Conservation (phyloP, 345 rosid species). For the Turritis glabra region DNA sequence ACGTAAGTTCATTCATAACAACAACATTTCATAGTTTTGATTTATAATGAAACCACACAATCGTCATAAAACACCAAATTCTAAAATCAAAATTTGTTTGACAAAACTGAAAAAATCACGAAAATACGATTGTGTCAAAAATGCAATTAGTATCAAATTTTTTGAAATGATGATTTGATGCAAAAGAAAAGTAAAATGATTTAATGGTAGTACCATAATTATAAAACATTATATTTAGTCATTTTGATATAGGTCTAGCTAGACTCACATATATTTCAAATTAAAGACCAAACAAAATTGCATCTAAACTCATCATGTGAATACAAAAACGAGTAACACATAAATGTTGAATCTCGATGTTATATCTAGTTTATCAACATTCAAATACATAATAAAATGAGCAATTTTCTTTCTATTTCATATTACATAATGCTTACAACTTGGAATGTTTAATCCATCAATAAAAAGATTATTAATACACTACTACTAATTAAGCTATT, state of each 20-base stretch:
- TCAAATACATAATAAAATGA: no score
- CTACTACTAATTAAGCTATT: conserved; percentile 26
- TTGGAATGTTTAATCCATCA: not conserved
- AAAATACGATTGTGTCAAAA: no score
- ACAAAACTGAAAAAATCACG: not conserved
- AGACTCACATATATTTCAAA: no score
- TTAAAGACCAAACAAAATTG: no score
- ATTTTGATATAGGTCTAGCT: no score
- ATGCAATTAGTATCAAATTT: no score
- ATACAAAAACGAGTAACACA: not conserved
- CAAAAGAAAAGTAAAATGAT: no score
- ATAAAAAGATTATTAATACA: not conserved
- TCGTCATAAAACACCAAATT: not conserved
- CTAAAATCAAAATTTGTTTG: not conserved
- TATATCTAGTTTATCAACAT: no score
- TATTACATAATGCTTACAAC: conserved; percentile 7
- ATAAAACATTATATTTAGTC: no score
- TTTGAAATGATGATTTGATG: not conserved
- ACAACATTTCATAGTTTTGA: not conserved
- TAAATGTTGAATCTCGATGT: not conserved
- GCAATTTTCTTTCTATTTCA: not conserved
- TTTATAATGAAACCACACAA: not conserved
- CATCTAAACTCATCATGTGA: no score
- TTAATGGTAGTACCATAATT: not conserved
- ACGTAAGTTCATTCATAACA: no score